Conservation (phyloP, 441 rosid genomes). For the Populus hybrid region DNA sequence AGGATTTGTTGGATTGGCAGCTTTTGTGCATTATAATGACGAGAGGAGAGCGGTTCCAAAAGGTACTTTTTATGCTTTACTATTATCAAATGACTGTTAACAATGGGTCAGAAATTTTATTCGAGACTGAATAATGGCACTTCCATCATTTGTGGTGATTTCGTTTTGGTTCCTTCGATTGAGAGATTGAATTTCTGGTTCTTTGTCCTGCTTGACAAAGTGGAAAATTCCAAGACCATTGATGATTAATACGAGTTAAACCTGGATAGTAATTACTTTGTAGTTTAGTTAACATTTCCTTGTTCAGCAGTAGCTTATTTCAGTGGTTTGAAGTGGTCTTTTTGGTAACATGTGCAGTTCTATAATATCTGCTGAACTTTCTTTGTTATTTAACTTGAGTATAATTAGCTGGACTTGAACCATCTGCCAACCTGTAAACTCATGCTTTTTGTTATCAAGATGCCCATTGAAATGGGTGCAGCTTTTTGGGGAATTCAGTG, state of each 20-base stretch:
- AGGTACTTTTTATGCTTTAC: constrained; percentile 38
- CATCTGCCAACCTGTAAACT: not conserved
- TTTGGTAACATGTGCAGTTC: not conserved
- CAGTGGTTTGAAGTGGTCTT: not conserved
- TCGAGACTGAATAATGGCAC: not conserved
- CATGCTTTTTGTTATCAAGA: not conserved
- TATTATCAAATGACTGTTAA: not conserved
- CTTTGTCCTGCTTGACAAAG: not conserved
- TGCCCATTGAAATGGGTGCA: not conserved
- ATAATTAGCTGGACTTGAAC: not conserved
- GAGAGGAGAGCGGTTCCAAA: constrained; percentile 60
- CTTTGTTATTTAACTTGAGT: not conserved
- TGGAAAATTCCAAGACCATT: not conserved
- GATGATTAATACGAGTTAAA: not conserved
- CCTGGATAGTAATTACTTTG: not conserved
- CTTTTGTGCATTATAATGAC: constrained; percentile 64
- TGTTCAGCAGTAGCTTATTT: not conserved
- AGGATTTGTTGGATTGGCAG: constrained; percentile 52
- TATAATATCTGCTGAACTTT: not conserved
- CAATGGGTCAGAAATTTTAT: not conserved
- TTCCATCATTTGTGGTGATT: not conserved
- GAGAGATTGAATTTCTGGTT: not conserved
- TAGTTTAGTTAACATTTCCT: not conserved
- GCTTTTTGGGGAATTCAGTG: too few species aligned
- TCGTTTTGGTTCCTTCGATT: not conserved